Evolutionary conservation across 345 rosid species (phyloP).

Genomic region (Salix udensis): DNA sequence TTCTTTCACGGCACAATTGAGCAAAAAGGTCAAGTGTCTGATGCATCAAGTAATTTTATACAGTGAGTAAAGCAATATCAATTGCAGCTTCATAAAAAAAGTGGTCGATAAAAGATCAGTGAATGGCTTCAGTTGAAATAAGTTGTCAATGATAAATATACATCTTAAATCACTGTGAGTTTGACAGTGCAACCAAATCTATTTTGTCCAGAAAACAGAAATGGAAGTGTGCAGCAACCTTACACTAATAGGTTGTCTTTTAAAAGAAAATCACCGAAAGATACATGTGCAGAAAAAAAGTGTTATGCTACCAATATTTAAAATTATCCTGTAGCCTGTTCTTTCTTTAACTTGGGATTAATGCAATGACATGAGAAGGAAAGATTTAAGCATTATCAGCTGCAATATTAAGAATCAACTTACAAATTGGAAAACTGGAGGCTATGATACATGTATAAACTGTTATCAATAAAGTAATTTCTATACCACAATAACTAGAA

Average conservation of each 20-base stretch:
- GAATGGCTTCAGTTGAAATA: neutral
- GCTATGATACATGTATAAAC: neutral
- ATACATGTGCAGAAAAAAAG: neutral
- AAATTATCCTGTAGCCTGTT: neutral
- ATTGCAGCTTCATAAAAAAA: constrained; percentile 5
- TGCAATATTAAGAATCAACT: neutral
- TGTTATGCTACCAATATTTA: neutral
- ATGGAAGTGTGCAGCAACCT: neutral
- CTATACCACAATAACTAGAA: neutral
- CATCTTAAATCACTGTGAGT: constrained; percentile 1
- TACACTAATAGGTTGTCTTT: neutral
- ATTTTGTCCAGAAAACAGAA: neutral
- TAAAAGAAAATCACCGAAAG: neutral
- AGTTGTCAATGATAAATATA: neutral
- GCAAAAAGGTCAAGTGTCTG: constrained; percentile 97
- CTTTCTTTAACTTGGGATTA: neutral
- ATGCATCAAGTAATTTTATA: constrained; percentile 12
- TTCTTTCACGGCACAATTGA: constrained; percentile 95
- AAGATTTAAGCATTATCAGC: neutral
- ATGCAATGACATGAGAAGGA: neutral
- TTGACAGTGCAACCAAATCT: constrained; percentile 6
- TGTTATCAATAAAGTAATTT: constrained; percentile 6
- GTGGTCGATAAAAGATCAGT: neutral
- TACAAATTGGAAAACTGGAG: neutral
- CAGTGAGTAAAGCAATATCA: neutral